phyloP scores from a whole-genome alignment of 2,329 filamentous ascomycete species.

The Lachnellula arida region DNA sequence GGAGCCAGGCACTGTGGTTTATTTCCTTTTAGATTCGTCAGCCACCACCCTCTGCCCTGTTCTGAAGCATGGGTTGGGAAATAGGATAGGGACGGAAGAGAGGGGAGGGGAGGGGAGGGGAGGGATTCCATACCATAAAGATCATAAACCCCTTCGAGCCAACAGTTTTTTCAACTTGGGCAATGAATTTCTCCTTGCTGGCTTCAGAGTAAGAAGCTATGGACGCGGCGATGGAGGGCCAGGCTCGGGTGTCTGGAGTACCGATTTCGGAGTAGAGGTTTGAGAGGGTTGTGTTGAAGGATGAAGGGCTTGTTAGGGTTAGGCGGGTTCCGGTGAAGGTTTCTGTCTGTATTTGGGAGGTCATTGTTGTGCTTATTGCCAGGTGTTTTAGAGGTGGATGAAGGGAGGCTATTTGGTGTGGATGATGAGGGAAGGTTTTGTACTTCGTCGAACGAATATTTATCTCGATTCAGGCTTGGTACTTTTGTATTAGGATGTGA shows the following conservation, averaged over 20 bases:
- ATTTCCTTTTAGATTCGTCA: slow-evolving; percentile 12
- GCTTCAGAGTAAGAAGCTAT: slow-evolving; percentile 2
- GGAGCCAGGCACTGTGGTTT: slow-evolving; percentile 20
- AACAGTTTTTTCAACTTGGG: slow-evolving; percentile 1
- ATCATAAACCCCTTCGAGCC: slow-evolving; percentile 23
- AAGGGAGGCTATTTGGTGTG: neutral
- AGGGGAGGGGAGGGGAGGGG: too few relatives aligned
- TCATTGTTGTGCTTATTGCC: neutral
- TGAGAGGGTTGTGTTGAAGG: slow-evolving; percentile 10
- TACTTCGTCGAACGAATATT: neutral
- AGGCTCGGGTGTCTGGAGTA: neutral
- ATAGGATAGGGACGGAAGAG: neutral
- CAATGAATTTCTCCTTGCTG: slow-evolving; percentile 9
- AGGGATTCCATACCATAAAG: slow-evolving; percentile 8
- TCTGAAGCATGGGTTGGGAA: neutral
- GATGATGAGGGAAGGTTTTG: neutral
- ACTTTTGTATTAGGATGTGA: too few relatives aligned
- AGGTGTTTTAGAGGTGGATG: too few relatives aligned
- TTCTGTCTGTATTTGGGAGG: neutral
- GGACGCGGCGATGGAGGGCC: slow-evolving; percentile 3
- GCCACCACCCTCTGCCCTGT: neutral
- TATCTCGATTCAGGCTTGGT: neutral
- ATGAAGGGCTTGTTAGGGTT: slow-evolving; percentile 6
- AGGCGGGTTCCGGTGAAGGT: slow-evolving; percentile 5
- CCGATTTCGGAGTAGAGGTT: slow-evolving; percentile 21